A percentile compares a stretch with the other conserved stretches of the same genome.
Conservation (phyloP, 495 filamentous ascomycete species). For the Neurospora discreta region DNA sequence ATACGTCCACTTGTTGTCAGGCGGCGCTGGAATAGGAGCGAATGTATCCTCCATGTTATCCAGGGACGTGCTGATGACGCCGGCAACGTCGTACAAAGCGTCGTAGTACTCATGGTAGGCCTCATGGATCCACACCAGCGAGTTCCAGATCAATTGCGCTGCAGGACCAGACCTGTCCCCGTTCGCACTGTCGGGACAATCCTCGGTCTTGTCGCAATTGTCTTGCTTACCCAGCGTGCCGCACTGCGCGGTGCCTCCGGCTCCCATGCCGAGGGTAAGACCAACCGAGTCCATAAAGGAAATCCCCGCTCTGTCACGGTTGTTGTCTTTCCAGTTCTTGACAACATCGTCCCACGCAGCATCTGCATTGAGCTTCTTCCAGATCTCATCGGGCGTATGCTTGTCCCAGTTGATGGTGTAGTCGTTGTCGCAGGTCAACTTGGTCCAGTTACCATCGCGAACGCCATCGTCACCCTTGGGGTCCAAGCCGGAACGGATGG, state of each 20-base stretch:
- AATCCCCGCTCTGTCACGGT: conserved; percentile 20
- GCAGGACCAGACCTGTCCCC: conserved; percentile 13
- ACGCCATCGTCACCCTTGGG: conserved; percentile 1
- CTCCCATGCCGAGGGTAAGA: conserved; percentile 27
- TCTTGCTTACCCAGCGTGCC: background rate
- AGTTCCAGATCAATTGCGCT: conserved; percentile 21
- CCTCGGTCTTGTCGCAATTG: background rate
- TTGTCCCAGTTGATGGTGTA: background rate
- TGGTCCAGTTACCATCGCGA: conserved; percentile 13
- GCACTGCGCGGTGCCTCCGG: background rate
- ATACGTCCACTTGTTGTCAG: conserved; percentile 13
- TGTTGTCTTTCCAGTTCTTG: conserved; percentile 4
- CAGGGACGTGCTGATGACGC: conserved; percentile 1
- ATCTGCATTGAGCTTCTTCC: conserved; percentile 12
- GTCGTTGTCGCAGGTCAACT: conserved; percentile 8
- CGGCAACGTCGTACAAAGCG: background rate
- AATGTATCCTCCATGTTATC: conserved; percentile 20
- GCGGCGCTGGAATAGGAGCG: conserved; percentile 16
- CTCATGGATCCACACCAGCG: conserved; percentile 16
- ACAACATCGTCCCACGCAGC: conserved; percentile 15
- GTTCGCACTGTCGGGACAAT: background rate
- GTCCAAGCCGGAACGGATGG: background rate
- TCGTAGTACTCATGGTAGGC: conserved; percentile 6
- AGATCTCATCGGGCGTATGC: conserved; percentile 6
- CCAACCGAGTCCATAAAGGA: conserved; percentile 66